These are phyloP conservation scores for Isatis tinctoria DNA, from an alignment of 345 rosid species.

Conservation along the genomic window DNA sequence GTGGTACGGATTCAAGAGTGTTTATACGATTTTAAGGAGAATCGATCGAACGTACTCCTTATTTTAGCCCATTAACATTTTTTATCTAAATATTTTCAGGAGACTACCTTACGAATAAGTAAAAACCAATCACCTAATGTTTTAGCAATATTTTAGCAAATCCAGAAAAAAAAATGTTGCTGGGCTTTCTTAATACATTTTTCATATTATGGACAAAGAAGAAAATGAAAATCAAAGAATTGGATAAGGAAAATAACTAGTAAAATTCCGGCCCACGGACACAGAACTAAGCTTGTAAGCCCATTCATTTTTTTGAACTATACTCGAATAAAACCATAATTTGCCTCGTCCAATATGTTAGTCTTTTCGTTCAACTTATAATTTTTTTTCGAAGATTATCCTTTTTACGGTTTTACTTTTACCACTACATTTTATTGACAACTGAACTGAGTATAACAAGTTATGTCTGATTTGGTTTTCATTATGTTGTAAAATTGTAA, in stretches of 20 bases:
- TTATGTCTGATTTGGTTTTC: not conserved
- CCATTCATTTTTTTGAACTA: slow-evolving; percentile 7
- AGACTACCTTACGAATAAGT: no score
- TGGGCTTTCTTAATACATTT: not conserved
- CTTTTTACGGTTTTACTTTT: no score
- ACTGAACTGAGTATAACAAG: not conserved
- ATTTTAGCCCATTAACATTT: no score
- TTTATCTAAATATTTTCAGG: no score
- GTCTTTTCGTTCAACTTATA: not conserved
- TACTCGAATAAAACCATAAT: not conserved
- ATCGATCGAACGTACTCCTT: no score
- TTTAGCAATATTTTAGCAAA: not conserved
- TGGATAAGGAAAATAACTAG: not conserved
- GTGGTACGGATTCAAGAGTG: no score
- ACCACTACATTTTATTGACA: not conserved
- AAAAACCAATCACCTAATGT: not conserved
- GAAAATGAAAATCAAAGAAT: not conserved
- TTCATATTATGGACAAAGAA: not conserved
- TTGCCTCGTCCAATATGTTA: not conserved
- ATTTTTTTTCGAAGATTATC: not conserved
- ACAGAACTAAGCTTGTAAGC: not conserved
- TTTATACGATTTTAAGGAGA: no score
- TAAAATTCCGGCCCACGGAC: not conserved
- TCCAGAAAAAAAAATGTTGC: not conserved
- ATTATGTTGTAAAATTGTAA: not conserved